Evolutionary conservation across 2,329 filamentous ascomycete genomes (phyloP).

Genomic region (Emergomyces orientalis): DNA sequence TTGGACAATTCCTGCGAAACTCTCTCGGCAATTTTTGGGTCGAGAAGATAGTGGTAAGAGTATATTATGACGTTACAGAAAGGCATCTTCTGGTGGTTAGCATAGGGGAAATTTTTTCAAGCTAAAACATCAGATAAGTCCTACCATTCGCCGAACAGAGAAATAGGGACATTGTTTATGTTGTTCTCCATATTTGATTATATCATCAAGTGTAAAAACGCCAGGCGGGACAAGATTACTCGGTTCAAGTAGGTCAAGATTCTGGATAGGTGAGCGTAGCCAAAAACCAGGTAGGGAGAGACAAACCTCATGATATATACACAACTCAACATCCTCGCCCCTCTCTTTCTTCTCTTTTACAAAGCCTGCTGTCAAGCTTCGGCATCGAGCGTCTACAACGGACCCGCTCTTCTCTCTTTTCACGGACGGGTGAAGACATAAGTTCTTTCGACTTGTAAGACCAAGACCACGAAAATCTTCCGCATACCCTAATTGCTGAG

Average conservation of each 20-base stretch:
- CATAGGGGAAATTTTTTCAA: background rate
- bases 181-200: slow-evolving; percentile 82
- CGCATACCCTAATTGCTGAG: slow-evolving; percentile 75
- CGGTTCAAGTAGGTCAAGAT: slow-evolving; percentile 86
- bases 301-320: slow-evolving; percentile 83
- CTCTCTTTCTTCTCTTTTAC: slow-evolving; percentile 95
- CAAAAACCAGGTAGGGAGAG: background rate
- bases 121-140: background rate
- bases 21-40: slow-evolving; percentile 93
- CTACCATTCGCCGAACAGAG: slow-evolving; percentile 83
- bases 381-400: slow-evolving; percentile 89
- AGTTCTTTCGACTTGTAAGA: slow-evolving; percentile 89
- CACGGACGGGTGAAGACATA: slow-evolving; percentile 92
- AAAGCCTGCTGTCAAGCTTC: slow-evolving; percentile 91
- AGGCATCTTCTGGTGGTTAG: slow-evolving; percentile 61
- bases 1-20: slow-evolving; percentile 95
- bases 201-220: slow-evolving; percentile 87
- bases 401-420: slow-evolving; percentile 92
- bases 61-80: slow-evolving; percentile 99
- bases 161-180: slow-evolving; percentile 98
- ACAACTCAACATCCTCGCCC: slow-evolving; percentile 88
- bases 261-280: slow-evolving; percentile 42
- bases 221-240: slow-evolving; percentile 91
- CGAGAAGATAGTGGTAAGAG: slow-evolving; percentile 95
- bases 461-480: slow-evolving; percentile 92